A percentile compares a stretch with the other conserved stretches of the same genome.
These are phyloP conservation scores for Microbotryomycetes sp. DNA, from an alignment of 1,284 basidiomycete genomes.

Conservation along the genomic window DNA sequence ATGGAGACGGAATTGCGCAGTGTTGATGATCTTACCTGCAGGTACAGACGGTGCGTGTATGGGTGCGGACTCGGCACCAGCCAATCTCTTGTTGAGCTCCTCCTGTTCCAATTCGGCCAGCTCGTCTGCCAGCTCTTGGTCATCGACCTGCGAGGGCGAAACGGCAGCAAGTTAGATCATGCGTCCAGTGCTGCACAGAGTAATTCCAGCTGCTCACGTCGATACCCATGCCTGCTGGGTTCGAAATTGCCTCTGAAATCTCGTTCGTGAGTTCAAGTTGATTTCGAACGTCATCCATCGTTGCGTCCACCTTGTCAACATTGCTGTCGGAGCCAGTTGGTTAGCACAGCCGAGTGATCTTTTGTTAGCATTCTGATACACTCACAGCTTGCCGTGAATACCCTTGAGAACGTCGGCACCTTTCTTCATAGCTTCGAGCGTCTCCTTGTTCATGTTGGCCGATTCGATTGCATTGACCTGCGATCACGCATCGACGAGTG, in stretches of 20 bases:
- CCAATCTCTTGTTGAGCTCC: constrained; percentile 77
- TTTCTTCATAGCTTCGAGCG: constrained; percentile 96
- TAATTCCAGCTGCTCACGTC: constrained; percentile 43
- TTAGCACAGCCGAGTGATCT: too few species aligned
- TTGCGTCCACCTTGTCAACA: constrained; percentile 84
- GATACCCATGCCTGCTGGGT: constrained; percentile 60
- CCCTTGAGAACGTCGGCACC: constrained; percentile 83
- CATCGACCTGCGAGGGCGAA: constrained; percentile 27
- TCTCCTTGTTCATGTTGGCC: constrained; percentile 97
- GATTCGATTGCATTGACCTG: constrained; percentile 89
- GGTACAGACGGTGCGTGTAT: constrained; percentile 61
- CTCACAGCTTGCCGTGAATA: constrained; percentile 87
- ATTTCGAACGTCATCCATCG: constrained; percentile 84
- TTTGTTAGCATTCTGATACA: too few species aligned
- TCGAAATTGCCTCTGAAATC: constrained; percentile 89
- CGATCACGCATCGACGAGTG: neutral
- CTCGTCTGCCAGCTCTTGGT: constrained; percentile 79
- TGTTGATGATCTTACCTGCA: constrained; percentile 11
- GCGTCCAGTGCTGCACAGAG: neutral
- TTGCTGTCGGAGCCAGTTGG: constrained; percentile 51
- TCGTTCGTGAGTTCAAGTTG: constrained; percentile 93
- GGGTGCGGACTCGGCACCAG: constrained; percentile 84
- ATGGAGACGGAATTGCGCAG: neutral
- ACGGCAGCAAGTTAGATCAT: constrained; percentile 1
- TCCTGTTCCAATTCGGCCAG: constrained; percentile 88